Percentiles rank a stretch among this genome's conserved stretches.
phyloP scores from a whole-genome alignment of 2,329 filamentous ascomycete species.

The Hirsutella thompsonii region DNA sequence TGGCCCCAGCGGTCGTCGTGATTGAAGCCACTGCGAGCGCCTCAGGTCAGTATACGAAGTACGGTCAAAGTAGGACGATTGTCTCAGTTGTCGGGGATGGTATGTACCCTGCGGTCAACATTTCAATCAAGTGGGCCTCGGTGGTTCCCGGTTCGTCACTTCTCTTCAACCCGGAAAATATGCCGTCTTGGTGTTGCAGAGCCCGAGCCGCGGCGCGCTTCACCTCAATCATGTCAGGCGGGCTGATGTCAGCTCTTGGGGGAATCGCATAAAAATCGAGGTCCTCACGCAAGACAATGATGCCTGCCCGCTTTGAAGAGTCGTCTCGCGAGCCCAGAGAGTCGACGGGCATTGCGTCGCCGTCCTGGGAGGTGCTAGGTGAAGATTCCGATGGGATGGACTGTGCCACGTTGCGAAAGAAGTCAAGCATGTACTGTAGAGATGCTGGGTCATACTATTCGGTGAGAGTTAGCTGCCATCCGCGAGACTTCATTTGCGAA shows the following conservation, averaged over 20 bases:
- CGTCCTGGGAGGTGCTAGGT: constrained; percentile 50
- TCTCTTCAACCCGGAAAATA: constrained; percentile 88
- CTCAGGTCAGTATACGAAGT: not conserved
- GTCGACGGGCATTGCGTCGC: constrained; percentile 54
- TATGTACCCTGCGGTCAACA: constrained; percentile 93
- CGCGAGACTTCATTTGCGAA: not conserved
- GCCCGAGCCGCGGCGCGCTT: constrained; percentile 84
- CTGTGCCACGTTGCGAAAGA: constrained; percentile 91
- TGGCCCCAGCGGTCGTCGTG: constrained; percentile 94
- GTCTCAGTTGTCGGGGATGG: too few relatives aligned
- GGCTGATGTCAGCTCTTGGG: constrained; percentile 69
- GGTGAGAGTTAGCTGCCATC: not conserved
- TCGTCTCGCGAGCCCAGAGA: constrained; percentile 56
- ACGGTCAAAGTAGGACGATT: too few relatives aligned
- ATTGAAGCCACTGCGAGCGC: constrained; percentile 67
- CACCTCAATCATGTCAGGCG: constrained; percentile 86
- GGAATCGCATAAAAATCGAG: constrained; percentile 97
- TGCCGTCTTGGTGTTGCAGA: constrained; percentile 80
- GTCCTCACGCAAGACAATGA: constrained; percentile 92
- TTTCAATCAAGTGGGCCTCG: constrained; percentile 96
- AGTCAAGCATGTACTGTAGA: constrained; percentile 97
- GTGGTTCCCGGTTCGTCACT: constrained; percentile 95
- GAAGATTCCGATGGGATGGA: constrained; percentile 75
- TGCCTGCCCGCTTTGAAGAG: constrained; percentile 85
- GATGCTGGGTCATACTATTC: constrained; percentile 87